A percentile compares a stretch with the other conserved stretches of the same genome.
These are phyloP conservation scores for Anethum foeniculum DNA, from an alignment of 140 eudicot species.

Conservation along the genomic window DNA sequence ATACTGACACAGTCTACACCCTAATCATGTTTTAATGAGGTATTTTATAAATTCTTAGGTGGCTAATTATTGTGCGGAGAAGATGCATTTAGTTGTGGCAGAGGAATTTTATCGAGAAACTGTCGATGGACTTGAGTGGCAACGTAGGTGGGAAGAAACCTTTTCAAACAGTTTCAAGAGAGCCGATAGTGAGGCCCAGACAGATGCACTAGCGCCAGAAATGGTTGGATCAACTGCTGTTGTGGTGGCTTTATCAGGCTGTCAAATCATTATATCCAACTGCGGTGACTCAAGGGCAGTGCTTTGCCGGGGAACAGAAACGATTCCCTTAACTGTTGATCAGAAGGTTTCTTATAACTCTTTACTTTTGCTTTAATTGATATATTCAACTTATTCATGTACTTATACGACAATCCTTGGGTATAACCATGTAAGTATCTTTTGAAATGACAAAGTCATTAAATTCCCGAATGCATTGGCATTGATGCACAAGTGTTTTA, in stretches of 20 bases:
- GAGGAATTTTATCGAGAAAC: conserved; percentile 41
- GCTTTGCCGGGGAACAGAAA: conserved; percentile 45
- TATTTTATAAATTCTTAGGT: conserved; percentile 25
- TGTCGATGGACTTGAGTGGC: conserved; percentile 34
- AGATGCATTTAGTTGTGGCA: conserved; percentile 57
- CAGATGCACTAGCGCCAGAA: conserved; percentile 44
- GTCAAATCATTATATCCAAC: conserved; percentile 54
- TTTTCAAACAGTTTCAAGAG: conserved; percentile 44
- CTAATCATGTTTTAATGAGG: neutral
- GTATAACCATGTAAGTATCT: neutral
- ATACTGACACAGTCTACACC: neutral
- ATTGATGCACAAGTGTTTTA: neutral
- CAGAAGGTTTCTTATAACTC: conserved; percentile 42
- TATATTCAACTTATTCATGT: neutral
- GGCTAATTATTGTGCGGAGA: conserved; percentile 48
- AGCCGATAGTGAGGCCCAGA: conserved; percentile 41
- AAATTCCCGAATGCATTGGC: neutral
- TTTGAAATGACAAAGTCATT: neutral
- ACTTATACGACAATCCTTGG: neutral
- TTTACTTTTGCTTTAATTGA: conserved; percentile 2
- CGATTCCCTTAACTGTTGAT: conserved; percentile 55
- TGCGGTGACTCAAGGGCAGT: conserved; percentile 76
- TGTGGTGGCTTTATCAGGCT: conserved; percentile 39
- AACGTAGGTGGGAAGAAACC: conserved; percentile 42
- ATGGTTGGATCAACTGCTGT: conserved; percentile 69